These are phyloP conservation scores for Fusarium chlamydosporum DNA, from an alignment of 2,329 filamentous ascomycete species.

Conservation along the genomic window DNA sequence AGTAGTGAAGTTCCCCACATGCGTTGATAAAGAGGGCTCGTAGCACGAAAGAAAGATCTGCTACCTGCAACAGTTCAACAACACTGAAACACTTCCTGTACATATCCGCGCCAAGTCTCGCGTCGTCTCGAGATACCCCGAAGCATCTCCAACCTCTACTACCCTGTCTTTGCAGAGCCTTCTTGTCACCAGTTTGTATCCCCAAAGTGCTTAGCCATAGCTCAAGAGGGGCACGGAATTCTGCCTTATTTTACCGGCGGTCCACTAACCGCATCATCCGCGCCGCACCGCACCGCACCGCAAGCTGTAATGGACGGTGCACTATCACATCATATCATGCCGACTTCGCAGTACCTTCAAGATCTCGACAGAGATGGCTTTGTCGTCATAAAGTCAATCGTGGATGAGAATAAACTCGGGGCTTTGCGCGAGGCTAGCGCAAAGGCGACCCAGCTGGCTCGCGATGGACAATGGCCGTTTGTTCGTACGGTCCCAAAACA, in stretches of 20 bases:
- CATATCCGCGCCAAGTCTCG: slow-evolving; percentile 19
- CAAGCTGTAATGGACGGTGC: slow-evolving; percentile 17
- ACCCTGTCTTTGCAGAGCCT: slow-evolving; percentile 25
- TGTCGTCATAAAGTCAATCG: slow-evolving; percentile 76
- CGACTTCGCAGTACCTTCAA: slow-evolving; percentile 52
- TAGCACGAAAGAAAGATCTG: slow-evolving; percentile 16
- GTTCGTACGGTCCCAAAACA: slow-evolving; percentile 77
- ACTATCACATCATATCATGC: slow-evolving; percentile 31
- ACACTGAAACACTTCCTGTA: slow-evolving; percentile 21
- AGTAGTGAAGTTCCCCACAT: slow-evolving; percentile 43
- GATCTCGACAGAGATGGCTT: slow-evolving; percentile 80
- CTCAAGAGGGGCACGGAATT: slow-evolving; percentile 27
- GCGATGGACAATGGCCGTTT: slow-evolving; percentile 81
- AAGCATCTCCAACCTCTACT: slow-evolving; percentile 24
- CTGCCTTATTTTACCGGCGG: slow-evolving; percentile 40
- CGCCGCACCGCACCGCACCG: slow-evolving; percentile 12
- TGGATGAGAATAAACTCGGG: slow-evolving; percentile 69
- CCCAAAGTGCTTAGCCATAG: slow-evolving; percentile 3
- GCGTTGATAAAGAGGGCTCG: slow-evolving; percentile 36
- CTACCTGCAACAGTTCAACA: slow-evolving; percentile 10
- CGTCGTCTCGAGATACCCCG: slow-evolving; percentile 31
- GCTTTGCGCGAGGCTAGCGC: slow-evolving; percentile 72
- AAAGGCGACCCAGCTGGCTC: slow-evolving; percentile 71
- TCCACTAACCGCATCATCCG: slow-evolving; percentile 21
- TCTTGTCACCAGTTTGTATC: slow-evolving; percentile 26